Percentiles rank a stretch among this genome's conserved stretches.
Evolutionary conservation across 1,284 basidiomycete species (phyloP).

Genomic region (Pisolithus thermaeus): DNA sequence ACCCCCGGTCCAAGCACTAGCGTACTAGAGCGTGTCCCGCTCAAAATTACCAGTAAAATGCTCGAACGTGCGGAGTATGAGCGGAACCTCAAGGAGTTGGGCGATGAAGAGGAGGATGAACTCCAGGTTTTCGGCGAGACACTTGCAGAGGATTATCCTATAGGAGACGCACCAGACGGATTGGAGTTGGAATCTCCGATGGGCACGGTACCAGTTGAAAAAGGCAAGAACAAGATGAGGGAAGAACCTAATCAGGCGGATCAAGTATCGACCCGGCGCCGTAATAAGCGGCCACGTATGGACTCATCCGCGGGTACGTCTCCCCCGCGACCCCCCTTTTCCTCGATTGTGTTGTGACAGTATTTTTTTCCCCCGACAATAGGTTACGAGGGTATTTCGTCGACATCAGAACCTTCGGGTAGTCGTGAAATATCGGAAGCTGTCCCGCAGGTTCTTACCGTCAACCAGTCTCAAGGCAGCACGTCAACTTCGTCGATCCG

Average conservation of each 20-base stretch:
- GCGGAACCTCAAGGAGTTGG: constrained; percentile 42
- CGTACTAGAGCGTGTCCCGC: constrained; percentile 33
- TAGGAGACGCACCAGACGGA: constrained; percentile 7
- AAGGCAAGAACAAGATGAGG: constrained; percentile 37
- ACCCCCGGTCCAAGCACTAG: constrained; percentile 8
- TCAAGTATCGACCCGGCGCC: constrained; percentile 31
- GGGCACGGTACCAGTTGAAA: constrained; percentile 23
- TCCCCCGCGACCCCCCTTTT: neutral
- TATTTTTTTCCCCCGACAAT: neutral
- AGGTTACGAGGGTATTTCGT: constrained; percentile 29
- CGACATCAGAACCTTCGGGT: constrained; percentile 1
- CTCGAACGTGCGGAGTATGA: constrained; percentile 57
- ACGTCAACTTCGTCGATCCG: constrained; percentile 7
- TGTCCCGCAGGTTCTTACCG: neutral
- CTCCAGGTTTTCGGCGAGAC: constrained; percentile 36
- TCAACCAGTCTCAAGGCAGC: constrained; percentile 7
- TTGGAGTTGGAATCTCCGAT: constrained; percentile 9
- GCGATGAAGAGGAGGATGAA: constrained; percentile 40
- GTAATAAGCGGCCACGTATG: constrained; percentile 41
- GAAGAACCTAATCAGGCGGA: constrained; percentile 13
- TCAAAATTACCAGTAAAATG: constrained; percentile 67
- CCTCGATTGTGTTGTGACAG: neutral
- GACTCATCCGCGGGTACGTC: constrained; percentile 61
- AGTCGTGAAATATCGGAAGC: constrained; percentile 12
- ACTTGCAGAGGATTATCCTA: constrained; percentile 23